Conservation (phyloP, 2,329 filamentous ascomycete species). For the Pestalotiopsis sp. region DNA sequence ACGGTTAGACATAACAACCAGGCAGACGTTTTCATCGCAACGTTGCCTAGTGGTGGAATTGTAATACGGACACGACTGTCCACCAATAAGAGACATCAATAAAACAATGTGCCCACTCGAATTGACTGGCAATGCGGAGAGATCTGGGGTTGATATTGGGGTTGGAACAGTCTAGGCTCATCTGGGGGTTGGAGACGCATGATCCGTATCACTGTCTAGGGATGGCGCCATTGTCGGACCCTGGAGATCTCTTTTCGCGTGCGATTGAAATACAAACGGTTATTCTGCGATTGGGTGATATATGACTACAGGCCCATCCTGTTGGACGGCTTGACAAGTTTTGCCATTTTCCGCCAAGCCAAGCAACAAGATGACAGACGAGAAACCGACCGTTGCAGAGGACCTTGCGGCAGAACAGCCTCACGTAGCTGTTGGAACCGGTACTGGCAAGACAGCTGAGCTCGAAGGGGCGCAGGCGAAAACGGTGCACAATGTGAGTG, state of each 20-base stretch:
- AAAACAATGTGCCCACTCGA: neutral
- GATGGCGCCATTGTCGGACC: neutral
- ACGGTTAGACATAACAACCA: neutral
- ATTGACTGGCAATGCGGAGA: neutral
- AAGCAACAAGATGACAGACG: neutral
- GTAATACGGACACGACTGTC: neutral
- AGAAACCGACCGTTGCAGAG: neutral
- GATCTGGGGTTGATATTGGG: slow-evolving; percentile 1
- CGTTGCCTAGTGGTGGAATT: neutral
- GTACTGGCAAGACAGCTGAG: slow-evolving; percentile 29
- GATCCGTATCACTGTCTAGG: neutral
- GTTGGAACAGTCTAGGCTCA: neutral
- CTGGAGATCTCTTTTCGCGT: neutral
- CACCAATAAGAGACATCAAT: neutral
- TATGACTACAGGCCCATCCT: neutral
- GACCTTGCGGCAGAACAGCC: neutral
- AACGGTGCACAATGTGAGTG: slow-evolving; percentile 42
- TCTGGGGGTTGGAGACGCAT: neutral
- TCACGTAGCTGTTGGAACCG: slow-evolving; percentile 24
- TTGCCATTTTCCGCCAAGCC: neutral
- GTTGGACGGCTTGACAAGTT: neutral
- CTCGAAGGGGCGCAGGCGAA: slow-evolving; percentile 40
- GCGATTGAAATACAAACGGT: neutral
- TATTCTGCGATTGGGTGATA: neutral
- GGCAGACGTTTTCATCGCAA: neutral